Conservation (phyloP, 1,284 basidiomycete genomes). For the Moesziomyces sp. region DNA sequence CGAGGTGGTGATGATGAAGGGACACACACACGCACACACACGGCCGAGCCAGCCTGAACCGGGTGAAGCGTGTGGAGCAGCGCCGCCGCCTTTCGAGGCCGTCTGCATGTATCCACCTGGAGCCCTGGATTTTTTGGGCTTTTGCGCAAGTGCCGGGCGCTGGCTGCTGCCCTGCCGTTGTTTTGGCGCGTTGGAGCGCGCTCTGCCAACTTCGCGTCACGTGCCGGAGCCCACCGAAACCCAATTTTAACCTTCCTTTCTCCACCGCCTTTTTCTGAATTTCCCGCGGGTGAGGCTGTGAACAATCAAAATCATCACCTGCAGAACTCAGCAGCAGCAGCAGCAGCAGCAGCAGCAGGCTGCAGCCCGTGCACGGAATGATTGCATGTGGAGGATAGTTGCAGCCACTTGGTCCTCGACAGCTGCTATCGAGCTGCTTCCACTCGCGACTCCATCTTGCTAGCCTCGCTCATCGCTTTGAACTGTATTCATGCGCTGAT, state of each 20-base stretch:
- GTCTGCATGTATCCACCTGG: too few species aligned
- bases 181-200: slow-evolving; percentile 34
- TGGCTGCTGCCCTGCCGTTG: slow-evolving; percentile 1
- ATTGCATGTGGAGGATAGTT: too few species aligned
- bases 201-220: slow-evolving; percentile 10
- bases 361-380: too few species aligned
- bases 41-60: too few species aligned
- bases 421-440: neutral
- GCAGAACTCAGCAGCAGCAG: neutral
- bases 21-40: too few species aligned
- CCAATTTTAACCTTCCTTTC: slow-evolving; percentile 1
- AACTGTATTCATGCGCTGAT: too few species aligned
- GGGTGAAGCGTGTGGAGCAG: too few species aligned
- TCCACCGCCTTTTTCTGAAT: neutral
- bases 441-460: too few species aligned
- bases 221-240: slow-evolving; percentile 10
- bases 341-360: neutral
- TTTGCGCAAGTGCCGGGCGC: too few species aligned
- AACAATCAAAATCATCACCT: neutral
- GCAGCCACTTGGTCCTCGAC: neutral
- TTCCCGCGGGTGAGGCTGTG: slow-evolving; percentile 4
- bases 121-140: too few species aligned
- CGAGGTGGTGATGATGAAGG: neutral
- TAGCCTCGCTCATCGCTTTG: too few species aligned
- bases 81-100: too few species aligned